Evolutionary conservation across 2,329 filamentous ascomycete species (phyloP), one percentile per base, ranked within the genome.

Genomic region (Microascus cirrosus): DNA sequence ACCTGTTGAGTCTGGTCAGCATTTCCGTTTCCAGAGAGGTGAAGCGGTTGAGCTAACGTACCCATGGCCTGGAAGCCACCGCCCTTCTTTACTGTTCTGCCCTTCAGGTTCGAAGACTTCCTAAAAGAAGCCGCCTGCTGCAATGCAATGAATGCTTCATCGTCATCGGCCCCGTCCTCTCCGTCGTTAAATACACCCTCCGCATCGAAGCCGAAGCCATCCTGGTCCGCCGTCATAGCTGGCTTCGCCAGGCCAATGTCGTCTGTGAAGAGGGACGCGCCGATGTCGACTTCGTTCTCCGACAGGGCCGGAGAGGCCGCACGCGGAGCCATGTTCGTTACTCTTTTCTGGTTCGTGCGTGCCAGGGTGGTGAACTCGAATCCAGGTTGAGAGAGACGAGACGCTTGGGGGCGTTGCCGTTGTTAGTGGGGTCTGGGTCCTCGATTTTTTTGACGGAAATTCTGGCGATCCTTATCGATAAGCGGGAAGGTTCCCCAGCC

Each of bases 21-120:
- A 6, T 5, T 3, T 10, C 20, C 11, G 7, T n/a, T n/a, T n/a
- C 12, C 18, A 48, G 18, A 24, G 4, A 13, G 20, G 22, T 8
- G 6, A 20, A n/a, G 22, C 11, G 45, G 20, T n/a, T 7, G 45
- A 22, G 8, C 2, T 2, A 20, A 61, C 74, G 59, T 72, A 85
- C 83, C 89, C 92, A 99, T 96, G 53, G 89, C 87, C 71, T 99
- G 94, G 69, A 99, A 99, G 56, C 93, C 94, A 66, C 94, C 94
- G 42, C 92, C 89, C 72, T 97, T 99, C 77, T 96, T 96, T 35
- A 90, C 89, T 2, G 86, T 87, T 62, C 88, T 88, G 22, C 90
- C 89, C 70, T 93, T 94, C 8, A 94, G 65, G 67, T 92, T 94
- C 11, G 87, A 81, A 1, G 83, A 77, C 68, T 96, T 97, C 61